phyloP scores from a whole-genome alignment of 1,139 yeast species.

The Candida sojae region DNA sequence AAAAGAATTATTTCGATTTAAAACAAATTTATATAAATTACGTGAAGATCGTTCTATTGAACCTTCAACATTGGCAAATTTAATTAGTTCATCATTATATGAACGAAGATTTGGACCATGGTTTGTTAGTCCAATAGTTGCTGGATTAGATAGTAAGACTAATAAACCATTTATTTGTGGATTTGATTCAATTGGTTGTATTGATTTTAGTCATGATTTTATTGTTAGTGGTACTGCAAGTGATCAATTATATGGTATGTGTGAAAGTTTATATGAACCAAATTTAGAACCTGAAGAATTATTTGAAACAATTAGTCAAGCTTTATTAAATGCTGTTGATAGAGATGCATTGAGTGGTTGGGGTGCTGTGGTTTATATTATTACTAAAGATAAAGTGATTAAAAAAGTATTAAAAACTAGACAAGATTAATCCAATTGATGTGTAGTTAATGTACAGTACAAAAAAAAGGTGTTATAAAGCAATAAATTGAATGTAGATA shows the following conservation, averaged over 20 bases:
- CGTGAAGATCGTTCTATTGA: conserved; percentile 91
- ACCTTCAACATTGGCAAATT: conserved; percentile 90
- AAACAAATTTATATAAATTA: conserved; percentile 85
- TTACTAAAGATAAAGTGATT: conserved; percentile 88
- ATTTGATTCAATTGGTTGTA: conserved; percentile 94
- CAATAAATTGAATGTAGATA: too few species aligned
- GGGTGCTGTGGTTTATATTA: conserved; percentile 95
- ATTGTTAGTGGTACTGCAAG: conserved; percentile 97
- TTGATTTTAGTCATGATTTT: conserved; percentile 92
- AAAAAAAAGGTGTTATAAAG: too few species aligned
- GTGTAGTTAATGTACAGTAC: not conserved
- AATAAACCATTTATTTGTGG: conserved; percentile 91
- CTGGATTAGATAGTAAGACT: conserved; percentile 85
- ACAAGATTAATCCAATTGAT: conserved; percentile 62
- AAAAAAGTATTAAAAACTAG: conserved; percentile 89
- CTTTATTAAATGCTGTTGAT: conserved; percentile 90
- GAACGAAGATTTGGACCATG: conserved; percentile 95
- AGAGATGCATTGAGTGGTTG: conserved; percentile 98
- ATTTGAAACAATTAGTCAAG: conserved; percentile 95
- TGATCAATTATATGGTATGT: conserved; percentile 97
- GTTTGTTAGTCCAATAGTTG: conserved; percentile 95
- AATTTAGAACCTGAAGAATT: conserved; percentile 90
- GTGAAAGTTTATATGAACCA: conserved; percentile 96
- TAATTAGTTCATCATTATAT: conserved; percentile 86
- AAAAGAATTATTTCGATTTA: conserved; percentile 76